Conservation (phyloP, 768 basidiomycete genomes). For the Leucosporidium scottii region DNA sequence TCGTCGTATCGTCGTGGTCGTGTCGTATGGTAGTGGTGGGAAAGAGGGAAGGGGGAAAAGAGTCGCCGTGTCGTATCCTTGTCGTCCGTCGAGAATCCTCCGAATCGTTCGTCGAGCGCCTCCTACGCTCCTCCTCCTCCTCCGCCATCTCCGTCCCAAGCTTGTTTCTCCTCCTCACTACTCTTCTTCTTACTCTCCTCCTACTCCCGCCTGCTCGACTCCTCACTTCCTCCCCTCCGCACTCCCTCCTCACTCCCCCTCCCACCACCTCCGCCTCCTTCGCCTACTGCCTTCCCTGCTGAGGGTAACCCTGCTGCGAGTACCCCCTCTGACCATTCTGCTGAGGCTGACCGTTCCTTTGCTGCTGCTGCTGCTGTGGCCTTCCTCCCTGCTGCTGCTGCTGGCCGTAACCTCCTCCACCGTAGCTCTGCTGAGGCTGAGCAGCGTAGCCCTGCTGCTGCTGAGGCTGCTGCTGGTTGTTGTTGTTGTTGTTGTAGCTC, state of each 20-base stretch:
- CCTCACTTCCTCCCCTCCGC: not conserved
- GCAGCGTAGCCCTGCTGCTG: too few species aligned
- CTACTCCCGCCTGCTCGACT: not conserved
- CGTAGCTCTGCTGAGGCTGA: too few species aligned
- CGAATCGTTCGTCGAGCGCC: too few species aligned
- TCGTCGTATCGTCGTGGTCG: not conserved
- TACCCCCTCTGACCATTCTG: constrained; percentile 6
- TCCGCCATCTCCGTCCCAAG: too few species aligned
- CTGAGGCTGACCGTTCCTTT: not conserved
- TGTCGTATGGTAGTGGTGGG: not conserved
- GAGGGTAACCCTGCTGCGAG: not conserved
- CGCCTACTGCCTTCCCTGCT: not conserved
- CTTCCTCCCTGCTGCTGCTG: not conserved
- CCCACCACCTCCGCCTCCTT: not conserved
- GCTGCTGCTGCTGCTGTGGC: constrained; percentile 6
- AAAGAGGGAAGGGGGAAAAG: too few species aligned
- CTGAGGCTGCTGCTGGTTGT: constrained; percentile 23
- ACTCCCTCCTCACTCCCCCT: not conserved
- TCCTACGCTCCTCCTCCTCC: too few species aligned
- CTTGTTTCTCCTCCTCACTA: not conserved
- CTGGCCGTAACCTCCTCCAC: not conserved
- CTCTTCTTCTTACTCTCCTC: not conserved
- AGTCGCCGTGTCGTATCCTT: too few species aligned
- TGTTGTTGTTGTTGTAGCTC: constrained; percentile 25
- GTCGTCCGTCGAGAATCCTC: too few species aligned